phyloP scores from a whole-genome alignment of 495 filamentous ascomycete genomes.

The Stereocaulon alpinum region DNA sequence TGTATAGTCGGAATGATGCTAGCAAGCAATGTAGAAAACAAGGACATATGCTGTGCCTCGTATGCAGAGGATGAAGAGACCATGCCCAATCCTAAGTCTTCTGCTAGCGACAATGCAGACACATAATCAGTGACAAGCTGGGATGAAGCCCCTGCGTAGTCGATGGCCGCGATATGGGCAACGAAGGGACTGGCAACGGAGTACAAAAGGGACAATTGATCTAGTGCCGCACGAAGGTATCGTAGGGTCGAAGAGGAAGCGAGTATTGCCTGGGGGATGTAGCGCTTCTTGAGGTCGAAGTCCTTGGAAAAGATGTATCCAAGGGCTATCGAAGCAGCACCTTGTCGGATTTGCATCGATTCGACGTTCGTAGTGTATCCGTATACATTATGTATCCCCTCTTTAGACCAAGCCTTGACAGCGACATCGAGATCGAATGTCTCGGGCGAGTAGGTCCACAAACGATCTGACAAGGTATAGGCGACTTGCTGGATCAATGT shows the following conservation, averaged over 20 bases:
- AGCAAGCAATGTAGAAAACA: constrained; percentile 77
- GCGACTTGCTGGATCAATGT: constrained; percentile 90
- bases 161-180: constrained; percentile 85
- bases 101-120: constrained; percentile 68
- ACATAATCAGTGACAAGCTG: constrained; percentile 82
- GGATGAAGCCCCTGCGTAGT: constrained; percentile 56
- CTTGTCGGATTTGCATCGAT: constrained; percentile 74
- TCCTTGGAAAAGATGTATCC: constrained; percentile 97
- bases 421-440: constrained; percentile 82
- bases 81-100: constrained; percentile 81
- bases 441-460: constrained; percentile 93
- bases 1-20: constrained; percentile 75
- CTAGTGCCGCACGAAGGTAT: constrained; percentile 70
- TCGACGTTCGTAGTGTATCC: constrained; percentile 70
- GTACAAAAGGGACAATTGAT: constrained; percentile 84
- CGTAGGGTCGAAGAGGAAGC: constrained; percentile 73
- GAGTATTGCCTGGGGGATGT: constrained; percentile 81
- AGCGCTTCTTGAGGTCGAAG: constrained; percentile 80
- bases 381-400: constrained; percentile 62
- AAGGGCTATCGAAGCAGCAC: constrained; percentile 83
- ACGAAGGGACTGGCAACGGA: constrained; percentile 83
- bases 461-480: constrained; percentile 84
- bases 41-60: constrained; percentile 90
- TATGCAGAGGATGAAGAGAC: constrained; percentile 76
- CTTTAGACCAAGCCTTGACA: constrained; percentile 59